Conservation (phyloP, 2,329 filamentous ascomycete species). For the Esteya vermicola region DNA sequence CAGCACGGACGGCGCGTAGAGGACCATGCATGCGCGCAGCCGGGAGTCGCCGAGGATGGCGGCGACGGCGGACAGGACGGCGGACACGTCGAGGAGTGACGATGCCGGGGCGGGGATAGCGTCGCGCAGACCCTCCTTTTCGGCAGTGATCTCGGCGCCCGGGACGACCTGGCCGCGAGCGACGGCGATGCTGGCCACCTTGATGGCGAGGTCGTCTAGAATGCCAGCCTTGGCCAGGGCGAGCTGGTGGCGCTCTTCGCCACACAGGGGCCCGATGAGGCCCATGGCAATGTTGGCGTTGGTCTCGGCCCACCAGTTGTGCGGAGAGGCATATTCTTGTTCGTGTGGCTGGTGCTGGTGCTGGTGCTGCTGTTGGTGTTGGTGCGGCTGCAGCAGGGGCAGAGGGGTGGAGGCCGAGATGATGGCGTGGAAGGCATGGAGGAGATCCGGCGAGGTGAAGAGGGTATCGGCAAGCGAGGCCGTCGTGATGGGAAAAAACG, state of each 20-base stretch:
- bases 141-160: conserved; percentile 39
- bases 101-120: conserved; percentile 49
- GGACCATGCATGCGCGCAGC: conserved; percentile 57
- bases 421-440: conserved; percentile 44
- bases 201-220: conserved; percentile 63
- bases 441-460: conserved; percentile 41
- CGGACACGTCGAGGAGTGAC: conserved; percentile 43
- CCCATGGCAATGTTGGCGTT: conserved; percentile 31
- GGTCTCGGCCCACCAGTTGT: conserved; percentile 32
- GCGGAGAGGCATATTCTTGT: no score
- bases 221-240: conserved; percentile 59
- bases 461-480: conserved; percentile 46
- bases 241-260: conserved; percentile 54
- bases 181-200: conserved; percentile 57
- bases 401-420: conserved; percentile 32
- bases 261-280: conserved; percentile 46
- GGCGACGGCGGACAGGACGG: conserved; percentile 63
- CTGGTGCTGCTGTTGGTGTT: no score
- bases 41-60: conserved; percentile 68
- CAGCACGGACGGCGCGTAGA: conserved; percentile 54
- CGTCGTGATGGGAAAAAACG: conserved; percentile 27
- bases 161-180: conserved; percentile 55
- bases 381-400: not conserved
- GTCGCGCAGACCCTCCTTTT: conserved; percentile 38
- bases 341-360: no score